Evolutionary conservation across 257 asterid genomes (phyloP), one percentile per base, ranked within the genome.

Genomic region (Eucommia ulmoides): DNA sequence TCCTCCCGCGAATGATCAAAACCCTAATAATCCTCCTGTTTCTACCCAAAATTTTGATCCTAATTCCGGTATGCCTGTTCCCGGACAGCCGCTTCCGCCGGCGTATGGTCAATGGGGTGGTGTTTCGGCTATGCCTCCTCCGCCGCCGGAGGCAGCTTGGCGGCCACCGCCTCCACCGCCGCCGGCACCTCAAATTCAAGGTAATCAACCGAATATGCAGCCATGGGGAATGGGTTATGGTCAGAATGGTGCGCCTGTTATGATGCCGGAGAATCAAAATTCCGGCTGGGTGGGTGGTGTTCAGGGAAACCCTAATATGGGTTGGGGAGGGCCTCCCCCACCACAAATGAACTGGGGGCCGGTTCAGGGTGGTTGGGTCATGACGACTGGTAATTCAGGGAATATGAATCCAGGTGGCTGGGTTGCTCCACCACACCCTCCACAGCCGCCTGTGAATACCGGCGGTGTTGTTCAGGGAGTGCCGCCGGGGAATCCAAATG

Each of bases 351-450:
- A 77, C 53, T 59, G 69, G 64, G 74, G 59, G 33, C 78, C 83
- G 93, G 79, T 45, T 17, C 73, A 84, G 3, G 38, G 70, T 44
- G 68, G 74, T 70, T 83, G 93, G 94, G 76, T 57, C 41, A 64
- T 69, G 52, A 72, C 83, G 0, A 62, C 77, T 24, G 78, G 70
- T 22, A 70, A 55, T 55, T 65, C 76, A 8, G 86, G 74, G 26
- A 74, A 67, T 29, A 20, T 45, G 4, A 72, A 65, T 56, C 67
- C 83, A 3, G 82, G 74, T 4, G 82, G 74, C 17, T 84, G 93
- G 94, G 74, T 54, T 33, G 54, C 74, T 15, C 64, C 73, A 24
- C 68, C 77, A n/a, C n/a, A n/a, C n/a, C n/a, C n/a, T n/a, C n/a
- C n/a, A n/a, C n/a, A n/a, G n/a, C n/a, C n/a, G n/a, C n/a, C n/a